phyloP scores from a whole-genome alignment of 768 basidiomycete species.

The Lactarius trivialis region DNA sequence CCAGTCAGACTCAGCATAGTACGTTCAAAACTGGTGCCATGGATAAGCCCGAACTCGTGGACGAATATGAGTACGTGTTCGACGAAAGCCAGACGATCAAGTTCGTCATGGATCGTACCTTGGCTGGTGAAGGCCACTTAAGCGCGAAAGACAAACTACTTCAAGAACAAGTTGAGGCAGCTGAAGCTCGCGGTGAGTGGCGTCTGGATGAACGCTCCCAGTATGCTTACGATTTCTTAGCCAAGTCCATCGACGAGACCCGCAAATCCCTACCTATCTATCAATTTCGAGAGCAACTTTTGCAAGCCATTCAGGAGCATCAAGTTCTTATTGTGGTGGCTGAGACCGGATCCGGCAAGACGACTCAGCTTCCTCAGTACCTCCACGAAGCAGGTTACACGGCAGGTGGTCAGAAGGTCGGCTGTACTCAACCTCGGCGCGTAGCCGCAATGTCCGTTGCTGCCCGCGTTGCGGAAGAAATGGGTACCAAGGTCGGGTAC shows the following conservation, averaged over 20 bases:
- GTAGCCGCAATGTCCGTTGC: conserved; percentile 99
- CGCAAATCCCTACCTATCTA: conserved; percentile 93
- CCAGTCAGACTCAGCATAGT: conserved; percentile 80
- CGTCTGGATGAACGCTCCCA: neutral
- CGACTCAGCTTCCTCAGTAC: conserved; percentile 96
- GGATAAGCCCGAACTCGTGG: conserved; percentile 77
- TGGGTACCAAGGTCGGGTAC: conserved; percentile 94
- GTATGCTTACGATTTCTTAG: conserved; percentile 34
- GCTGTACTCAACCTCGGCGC: conserved; percentile 96
- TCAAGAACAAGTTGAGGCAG: conserved; percentile 83
- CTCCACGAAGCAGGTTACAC: conserved; percentile 97
- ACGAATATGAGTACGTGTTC: conserved; percentile 95
- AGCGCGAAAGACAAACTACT: conserved; percentile 81
- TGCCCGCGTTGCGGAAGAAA: conserved; percentile 97
- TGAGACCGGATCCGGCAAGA: conserved; percentile 98
- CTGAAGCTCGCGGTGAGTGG: conserved; percentile 75
- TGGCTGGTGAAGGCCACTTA: conserved; percentile 63
- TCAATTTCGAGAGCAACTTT: conserved; percentile 77
- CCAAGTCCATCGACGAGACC: conserved; percentile 85
- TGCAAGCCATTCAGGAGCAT: conserved; percentile 82
- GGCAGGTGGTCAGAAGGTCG: conserved; percentile 77
- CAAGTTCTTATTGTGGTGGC: conserved; percentile 97
- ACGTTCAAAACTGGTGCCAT: conserved; percentile 87
- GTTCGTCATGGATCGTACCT: conserved; percentile 78
- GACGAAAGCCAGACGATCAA: conserved; percentile 96